phyloP scores from a whole-genome alignment of 2,329 filamentous ascomycete genomes.

The Diaporthe amygdali region DNA sequence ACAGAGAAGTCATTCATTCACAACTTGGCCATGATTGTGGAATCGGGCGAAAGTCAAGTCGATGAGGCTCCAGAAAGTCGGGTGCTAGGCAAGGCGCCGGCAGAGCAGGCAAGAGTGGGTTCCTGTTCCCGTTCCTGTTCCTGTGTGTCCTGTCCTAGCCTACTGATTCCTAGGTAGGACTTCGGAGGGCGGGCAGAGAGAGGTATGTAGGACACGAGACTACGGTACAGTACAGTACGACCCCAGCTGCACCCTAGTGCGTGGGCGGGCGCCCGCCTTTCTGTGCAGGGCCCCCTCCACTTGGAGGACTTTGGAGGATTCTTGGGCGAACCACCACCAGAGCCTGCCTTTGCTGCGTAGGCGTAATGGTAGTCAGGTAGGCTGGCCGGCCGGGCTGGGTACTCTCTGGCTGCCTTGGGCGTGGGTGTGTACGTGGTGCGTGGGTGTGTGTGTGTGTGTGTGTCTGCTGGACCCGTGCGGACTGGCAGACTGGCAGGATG shows the following conservation, averaged over 20 bases:
- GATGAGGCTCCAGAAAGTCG: not conserved
- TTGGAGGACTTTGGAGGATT: slow-evolving; percentile 9
- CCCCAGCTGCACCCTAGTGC: slow-evolving; percentile 9
- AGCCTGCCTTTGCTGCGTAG: not conserved
- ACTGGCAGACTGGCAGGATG: slow-evolving; percentile 16
- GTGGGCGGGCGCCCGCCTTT: slow-evolving; percentile 1
- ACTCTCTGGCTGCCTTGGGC: not conserved
- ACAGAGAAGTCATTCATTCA: not conserved
- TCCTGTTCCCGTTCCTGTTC: not conserved
- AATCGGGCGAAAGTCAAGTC: not conserved
- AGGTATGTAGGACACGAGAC: slow-evolving; percentile 13
- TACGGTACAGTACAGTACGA: not conserved
- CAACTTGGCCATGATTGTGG: not conserved
- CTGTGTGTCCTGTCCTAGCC: not conserved
- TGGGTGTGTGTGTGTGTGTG: too few relatives aligned
- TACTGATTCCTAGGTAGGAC: slow-evolving; percentile 1
- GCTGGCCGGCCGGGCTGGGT: not conserved
- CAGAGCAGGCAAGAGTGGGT: slow-evolving; percentile 3
- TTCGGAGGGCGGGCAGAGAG: slow-evolving; percentile 2
- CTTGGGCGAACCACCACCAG: not conserved
- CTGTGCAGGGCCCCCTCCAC: not conserved
- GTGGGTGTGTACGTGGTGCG: too few relatives aligned
- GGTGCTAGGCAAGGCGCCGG: slow-evolving; percentile 9
- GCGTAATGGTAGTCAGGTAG: too few relatives aligned
- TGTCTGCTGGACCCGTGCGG: not conserved